Percentiles rank a stretch among this genome's conserved stretches.
These are phyloP conservation scores for Adansonia digitata DNA, from an alignment of 345 rosid genomes.

Conservation along the genomic window DNA sequence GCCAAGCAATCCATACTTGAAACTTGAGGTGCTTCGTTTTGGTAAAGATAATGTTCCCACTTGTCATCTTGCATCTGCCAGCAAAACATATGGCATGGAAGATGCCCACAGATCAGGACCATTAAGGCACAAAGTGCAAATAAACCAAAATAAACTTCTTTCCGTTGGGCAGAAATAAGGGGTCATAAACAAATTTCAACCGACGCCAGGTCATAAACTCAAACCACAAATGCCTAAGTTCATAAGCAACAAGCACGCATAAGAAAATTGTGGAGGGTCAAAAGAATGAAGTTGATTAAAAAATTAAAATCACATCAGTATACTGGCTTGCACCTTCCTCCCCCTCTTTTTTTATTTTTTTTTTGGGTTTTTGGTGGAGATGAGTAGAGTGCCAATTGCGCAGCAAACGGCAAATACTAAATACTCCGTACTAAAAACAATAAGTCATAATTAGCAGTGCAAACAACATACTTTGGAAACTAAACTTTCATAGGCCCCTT, in stretches of 20 bases:
- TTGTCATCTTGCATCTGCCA: slow-evolving; percentile 92
- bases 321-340: neutral
- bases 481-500: neutral
- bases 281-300: neutral
- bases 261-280: neutral
- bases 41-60: slow-evolving; percentile 96
- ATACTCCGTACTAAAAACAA: neutral
- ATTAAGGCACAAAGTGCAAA: neutral
- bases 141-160: neutral
- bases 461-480: neutral
- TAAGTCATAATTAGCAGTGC: neutral
- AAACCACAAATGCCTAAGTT: neutral
- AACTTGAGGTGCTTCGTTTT: slow-evolving; percentile 37
- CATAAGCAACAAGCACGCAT: neutral
- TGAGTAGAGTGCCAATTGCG: neutral
- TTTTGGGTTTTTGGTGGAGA: too few relatives aligned
- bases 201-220: neutral
- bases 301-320: neutral
- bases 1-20: slow-evolving; percentile 65
- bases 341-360: too few relatives aligned
- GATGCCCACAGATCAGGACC: neutral
- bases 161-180: neutral
- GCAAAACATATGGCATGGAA: slow-evolving; percentile 25
- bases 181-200: neutral
- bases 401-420: neutral